Conservation (phyloP, 441 rosid species). For the Jatropha podagrica region DNA sequence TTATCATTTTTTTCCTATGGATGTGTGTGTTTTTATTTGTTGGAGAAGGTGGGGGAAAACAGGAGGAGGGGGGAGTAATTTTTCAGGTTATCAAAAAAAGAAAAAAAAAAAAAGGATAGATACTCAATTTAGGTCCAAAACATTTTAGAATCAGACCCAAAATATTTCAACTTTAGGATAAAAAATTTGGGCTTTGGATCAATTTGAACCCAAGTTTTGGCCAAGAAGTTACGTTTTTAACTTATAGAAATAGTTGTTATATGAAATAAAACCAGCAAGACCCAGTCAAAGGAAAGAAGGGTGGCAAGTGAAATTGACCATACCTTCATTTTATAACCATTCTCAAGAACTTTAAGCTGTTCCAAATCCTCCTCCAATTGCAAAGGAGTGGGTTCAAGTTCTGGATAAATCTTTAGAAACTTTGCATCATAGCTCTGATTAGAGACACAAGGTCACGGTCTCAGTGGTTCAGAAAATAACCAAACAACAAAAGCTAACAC, state of each 20-base stretch:
- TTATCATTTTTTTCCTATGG: background rate
- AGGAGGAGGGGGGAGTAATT: too few species aligned
- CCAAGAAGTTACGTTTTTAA: background rate
- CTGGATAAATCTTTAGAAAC: slow-evolving; percentile 77
- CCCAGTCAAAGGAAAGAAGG: background rate
- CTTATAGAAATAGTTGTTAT: background rate
- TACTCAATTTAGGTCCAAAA: too few species aligned
- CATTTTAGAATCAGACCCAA: too few species aligned
- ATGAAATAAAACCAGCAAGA: background rate
- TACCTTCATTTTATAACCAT: slow-evolving; percentile 98
- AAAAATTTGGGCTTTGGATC: too few species aligned
- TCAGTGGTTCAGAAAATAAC: background rate
- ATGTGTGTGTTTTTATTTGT: too few species aligned
- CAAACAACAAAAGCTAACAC: background rate
- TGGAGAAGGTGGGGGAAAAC: too few species aligned
- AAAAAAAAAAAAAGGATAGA: too few species aligned
- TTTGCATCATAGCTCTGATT: slow-evolving; percentile 81
- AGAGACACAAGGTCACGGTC: background rate
- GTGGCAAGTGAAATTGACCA: background rate
- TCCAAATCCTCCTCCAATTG: slow-evolving; percentile 95
- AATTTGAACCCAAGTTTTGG: too few species aligned
- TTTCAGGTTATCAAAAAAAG: too few species aligned
- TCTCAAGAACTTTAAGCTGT: slow-evolving; percentile 95
- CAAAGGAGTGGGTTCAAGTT: slow-evolving; percentile 79
- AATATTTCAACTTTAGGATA: too few species aligned